Base-by-base conservation (phyloP, 768 basidiomycete genomes). In the Calvatia gigantea region DNA sequence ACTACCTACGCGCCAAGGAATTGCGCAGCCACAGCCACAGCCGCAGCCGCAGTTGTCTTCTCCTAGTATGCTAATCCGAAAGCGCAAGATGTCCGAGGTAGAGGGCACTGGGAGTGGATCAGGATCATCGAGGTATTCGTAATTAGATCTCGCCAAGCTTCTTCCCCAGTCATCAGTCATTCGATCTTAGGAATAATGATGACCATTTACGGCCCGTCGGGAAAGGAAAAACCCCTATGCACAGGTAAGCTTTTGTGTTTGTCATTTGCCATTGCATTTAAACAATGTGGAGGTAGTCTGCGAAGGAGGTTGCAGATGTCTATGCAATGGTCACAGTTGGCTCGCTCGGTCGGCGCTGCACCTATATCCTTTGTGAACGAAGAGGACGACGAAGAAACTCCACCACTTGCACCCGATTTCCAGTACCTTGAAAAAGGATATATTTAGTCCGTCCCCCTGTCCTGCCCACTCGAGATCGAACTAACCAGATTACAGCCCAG, bases 381-480 rank as follows among this genome's bases (percentile, higher is more conserved):
- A 2, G 64, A 75, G 4, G 78, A 80, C 48, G 70, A 71, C 21
- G 75, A 80, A 33, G 69, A 74, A 9, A 61, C 78, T 3, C 84
- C 84, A 0, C 65, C 60, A 2, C 61, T 81, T n/a, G 63, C 71
- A 4, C 58, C 67, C 0, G 62, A 62, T 14, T 87, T 87, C 50
- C 51, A 56, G 52, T 87, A 86, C 61, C 58, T 83, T 11, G 86
- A 87, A 61, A 68, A 66, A 33, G 70, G 72, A 8, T 87, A 86
- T 49, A 51, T 67, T 11, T 79, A 76, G 80, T 79, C 61, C 44
- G 82, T 69, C 33, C 44, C 15, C 43, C 25, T 17, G 25, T 50
- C 9, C 17, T 6, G 23, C 11, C 14, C 14, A 27, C 11, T 39
- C 55, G 19, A 21, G 70, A 64, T 38, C 57, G 59, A 33, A 53